A percentile compares a stretch with the other conserved stretches of the same genome.
These are phyloP conservation scores for Shiraia bambusicola DNA, from an alignment of 2,329 filamentous ascomycete genomes.

Conservation along the genomic window DNA sequence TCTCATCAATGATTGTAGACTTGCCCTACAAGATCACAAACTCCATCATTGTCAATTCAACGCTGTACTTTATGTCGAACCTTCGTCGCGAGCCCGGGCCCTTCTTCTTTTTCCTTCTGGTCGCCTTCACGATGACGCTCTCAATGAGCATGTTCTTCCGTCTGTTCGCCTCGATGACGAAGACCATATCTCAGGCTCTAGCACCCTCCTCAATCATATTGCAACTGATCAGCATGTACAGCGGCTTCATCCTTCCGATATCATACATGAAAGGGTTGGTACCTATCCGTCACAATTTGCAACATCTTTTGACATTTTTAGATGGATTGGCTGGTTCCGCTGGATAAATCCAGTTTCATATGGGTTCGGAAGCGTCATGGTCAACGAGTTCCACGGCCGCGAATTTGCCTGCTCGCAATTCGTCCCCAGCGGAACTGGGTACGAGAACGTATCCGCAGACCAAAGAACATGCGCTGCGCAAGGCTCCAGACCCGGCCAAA, in stretches of 20 bases:
- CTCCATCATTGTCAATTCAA: constrained; percentile 70
- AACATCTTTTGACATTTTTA: constrained; percentile 5
- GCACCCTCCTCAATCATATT: constrained; percentile 58
- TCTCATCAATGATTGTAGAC: constrained; percentile 78
- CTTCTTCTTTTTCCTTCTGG: constrained; percentile 80
- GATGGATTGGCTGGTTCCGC: constrained; percentile 52
- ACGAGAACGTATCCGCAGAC: constrained; percentile 27
- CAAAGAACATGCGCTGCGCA: constrained; percentile 39
- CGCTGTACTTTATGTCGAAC: constrained; percentile 81
- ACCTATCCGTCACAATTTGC: not conserved
- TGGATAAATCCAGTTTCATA: constrained; percentile 77
- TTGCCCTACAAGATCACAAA: constrained; percentile 75
- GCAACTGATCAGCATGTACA: constrained; percentile 62
- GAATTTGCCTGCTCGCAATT: constrained; percentile 33
- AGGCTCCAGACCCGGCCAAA: constrained; percentile 40
- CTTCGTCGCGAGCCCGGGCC: constrained; percentile 68
- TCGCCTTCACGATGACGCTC: constrained; percentile 58
- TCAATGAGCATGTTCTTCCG: constrained; percentile 83
- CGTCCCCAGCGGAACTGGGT: constrained; percentile 44
- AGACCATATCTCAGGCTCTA: constrained; percentile 60
- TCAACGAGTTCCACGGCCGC: constrained; percentile 61
- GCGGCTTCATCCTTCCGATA: constrained; percentile 67
- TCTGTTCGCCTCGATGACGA: constrained; percentile 70
- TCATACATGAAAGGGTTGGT: constrained; percentile 52
- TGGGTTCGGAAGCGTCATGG: constrained; percentile 73